phyloP scores from a whole-genome alignment of 1,284 basidiomycete species.

The Tremellales sp. region DNA sequence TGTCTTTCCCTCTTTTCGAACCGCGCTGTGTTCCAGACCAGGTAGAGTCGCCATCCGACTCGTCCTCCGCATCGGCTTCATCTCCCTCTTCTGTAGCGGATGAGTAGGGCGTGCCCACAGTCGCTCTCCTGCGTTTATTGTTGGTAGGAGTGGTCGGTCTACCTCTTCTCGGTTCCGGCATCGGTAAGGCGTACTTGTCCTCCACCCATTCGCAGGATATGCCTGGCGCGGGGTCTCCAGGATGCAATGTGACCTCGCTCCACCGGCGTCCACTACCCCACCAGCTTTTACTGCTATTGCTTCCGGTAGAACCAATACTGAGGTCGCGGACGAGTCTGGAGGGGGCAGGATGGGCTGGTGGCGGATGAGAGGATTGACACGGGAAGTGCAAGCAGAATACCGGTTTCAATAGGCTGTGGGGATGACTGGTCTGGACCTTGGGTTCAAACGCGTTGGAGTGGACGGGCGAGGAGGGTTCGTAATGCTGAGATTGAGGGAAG shows the following conservation, averaged over 20 bases:
- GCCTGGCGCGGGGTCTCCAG: not conserved
- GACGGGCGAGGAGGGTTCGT: slow-evolving; percentile 1
- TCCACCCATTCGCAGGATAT: not conserved
- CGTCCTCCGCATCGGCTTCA: slow-evolving; percentile 2
- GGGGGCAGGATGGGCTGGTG: not conserved
- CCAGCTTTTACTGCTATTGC: too few relatives aligned
- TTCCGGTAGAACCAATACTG: too few relatives aligned
- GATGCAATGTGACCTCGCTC: slow-evolving; percentile 31
- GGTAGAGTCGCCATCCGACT: slow-evolving; percentile 9
- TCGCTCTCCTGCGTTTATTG: not conserved
- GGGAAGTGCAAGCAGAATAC: not conserved
- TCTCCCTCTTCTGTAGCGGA: slow-evolving; percentile 3
- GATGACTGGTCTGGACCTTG: not conserved
- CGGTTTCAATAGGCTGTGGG: not conserved
- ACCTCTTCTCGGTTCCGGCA: not conserved
- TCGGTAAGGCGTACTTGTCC: not conserved
- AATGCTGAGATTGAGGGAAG: slow-evolving; percentile 28
- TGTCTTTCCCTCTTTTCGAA: not conserved
- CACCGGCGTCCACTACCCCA: too few relatives aligned
- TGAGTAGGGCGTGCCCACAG: too few relatives aligned
- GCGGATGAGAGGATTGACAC: not conserved
- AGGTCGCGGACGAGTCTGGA: not conserved
- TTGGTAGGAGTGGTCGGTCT: not conserved
- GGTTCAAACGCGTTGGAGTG: too few relatives aligned
- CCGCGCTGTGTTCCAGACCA: slow-evolving; percentile 25